Evolutionary conservation across 345 rosid genomes (phyloP).

Genomic region (Sonneratia caseolaris): DNA sequence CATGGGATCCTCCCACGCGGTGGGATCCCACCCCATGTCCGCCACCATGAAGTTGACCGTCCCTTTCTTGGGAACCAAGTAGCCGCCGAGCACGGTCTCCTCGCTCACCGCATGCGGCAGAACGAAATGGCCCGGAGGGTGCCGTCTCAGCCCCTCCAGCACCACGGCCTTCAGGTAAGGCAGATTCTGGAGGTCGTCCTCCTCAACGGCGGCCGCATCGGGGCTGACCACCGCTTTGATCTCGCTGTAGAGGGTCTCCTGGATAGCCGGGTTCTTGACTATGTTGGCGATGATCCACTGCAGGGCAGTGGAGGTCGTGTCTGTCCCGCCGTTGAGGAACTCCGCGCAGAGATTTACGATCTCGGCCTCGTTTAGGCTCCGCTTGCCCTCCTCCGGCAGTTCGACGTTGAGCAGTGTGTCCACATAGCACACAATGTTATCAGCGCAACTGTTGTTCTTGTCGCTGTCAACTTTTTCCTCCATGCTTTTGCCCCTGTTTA

Average conservation of each 20-base stretch:
- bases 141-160: conserved; percentile 5
- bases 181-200: conserved; percentile 2
- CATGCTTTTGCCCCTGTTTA: not conserved
- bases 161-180: conserved; percentile 11
- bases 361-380: conserved; percentile 3
- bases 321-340: too few species aligned
- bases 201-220: not conserved
- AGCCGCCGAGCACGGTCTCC: conserved; percentile 9
- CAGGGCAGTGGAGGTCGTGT: not conserved
- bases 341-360: not conserved
- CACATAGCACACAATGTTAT: not conserved
- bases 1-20: conserved; percentile 12
- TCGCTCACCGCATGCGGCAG: conserved; percentile 9
- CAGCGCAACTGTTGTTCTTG: not conserved
- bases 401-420: conserved; percentile 8
- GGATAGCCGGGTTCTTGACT: conserved; percentile 6
- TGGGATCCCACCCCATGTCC: conserved; percentile 9
- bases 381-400: conserved; percentile 6
- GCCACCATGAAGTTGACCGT: conserved; percentile 13
- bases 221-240: not conserved
- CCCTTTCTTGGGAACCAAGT: conserved; percentile 3
- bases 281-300: conserved; percentile 9
- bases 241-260: conserved; percentile 3
- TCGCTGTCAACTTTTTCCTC: not conserved
- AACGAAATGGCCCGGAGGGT: conserved; percentile 8